Evolutionary conservation across 1,284 basidiomycete genomes (phyloP).

Genomic region (Malassezia brasiliensis): DNA sequence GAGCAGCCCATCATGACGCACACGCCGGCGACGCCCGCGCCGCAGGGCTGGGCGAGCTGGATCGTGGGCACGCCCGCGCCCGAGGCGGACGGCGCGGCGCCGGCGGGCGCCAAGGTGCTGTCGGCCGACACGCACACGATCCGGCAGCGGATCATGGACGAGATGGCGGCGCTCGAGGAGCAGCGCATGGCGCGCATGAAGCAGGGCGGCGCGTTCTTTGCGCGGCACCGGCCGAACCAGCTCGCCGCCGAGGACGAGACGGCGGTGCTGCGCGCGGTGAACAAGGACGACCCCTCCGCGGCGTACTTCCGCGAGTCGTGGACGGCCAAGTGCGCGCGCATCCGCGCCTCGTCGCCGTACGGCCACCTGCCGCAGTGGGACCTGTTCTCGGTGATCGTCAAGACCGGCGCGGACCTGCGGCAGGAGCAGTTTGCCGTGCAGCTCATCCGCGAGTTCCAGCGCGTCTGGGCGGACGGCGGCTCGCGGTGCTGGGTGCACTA

Average conservation of each 20-base stretch:
- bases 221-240: conserved; percentile 50
- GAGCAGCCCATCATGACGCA: conserved; percentile 28
- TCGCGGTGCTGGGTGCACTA: conserved; percentile 42
- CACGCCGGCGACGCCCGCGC: conserved; percentile 20
- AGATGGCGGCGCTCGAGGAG: conserved; percentile 94
- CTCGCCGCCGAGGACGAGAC: conserved; percentile 61
- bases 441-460: conserved; percentile 81
- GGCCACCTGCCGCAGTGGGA: conserved; percentile 74
- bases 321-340: conserved; percentile 86
- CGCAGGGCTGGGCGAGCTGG: conserved; percentile 38
- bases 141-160: conserved; percentile 90
- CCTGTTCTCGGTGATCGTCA: conserved; percentile 93
- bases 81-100: not conserved
- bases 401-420: conserved; percentile 89
- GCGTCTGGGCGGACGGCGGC: conserved; percentile 72
- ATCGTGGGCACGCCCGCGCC: conserved; percentile 31
- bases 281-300: conserved; percentile 83
- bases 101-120: conserved; percentile 17
- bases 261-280: conserved; percentile 79
- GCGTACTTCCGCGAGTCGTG: conserved; percentile 92
- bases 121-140: conserved; percentile 59
- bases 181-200: conserved; percentile 92
- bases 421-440: conserved; percentile 97
- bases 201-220: conserved; percentile 50
- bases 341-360: conserved; percentile 84